Evolutionary conservation across 148 eudicot species (phyloP).

Genomic region (Spergularia marina): DNA sequence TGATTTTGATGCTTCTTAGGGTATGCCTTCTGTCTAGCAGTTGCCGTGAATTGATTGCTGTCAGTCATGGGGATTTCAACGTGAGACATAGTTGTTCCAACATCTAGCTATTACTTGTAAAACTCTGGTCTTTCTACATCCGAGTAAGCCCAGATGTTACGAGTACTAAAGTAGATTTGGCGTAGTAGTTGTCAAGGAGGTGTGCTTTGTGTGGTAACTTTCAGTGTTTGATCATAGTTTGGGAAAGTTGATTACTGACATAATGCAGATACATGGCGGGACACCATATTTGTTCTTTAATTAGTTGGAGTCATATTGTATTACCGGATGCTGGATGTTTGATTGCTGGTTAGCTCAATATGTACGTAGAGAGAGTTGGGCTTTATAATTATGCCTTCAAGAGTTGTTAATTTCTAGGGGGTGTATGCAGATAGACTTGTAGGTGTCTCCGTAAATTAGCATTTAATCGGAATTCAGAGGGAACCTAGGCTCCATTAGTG

Average conservation of each 20-base stretch:
- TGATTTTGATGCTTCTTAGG: conserved; percentile 11
- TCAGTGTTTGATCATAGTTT: neutral
- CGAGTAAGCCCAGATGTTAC: neutral
- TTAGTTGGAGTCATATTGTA: neutral
- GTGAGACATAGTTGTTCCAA: neutral
- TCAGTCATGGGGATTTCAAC: neutral
- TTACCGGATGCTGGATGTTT: neutral
- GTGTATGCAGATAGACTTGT: neutral
- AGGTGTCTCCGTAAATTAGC: neutral
- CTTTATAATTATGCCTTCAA: neutral
- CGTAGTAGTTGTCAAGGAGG: neutral
- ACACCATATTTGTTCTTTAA: neutral
- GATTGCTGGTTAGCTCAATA: neutral
- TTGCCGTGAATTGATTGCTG: neutral
- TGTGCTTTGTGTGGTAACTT: neutral
- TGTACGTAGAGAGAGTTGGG: neutral
- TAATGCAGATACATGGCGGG: neutral
- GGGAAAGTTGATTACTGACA: neutral
- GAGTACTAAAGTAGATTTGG: neutral
- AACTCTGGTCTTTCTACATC: neutral
- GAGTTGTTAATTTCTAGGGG: neutral
- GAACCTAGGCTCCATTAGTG: neutral
- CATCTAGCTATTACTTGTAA: neutral
- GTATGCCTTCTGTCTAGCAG: neutral
- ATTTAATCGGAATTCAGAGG: neutral